These are phyloP conservation scores for Hymenoscyphus albidus DNA, from an alignment of 2,329 filamentous ascomycete species.

Conservation along the genomic window DNA sequence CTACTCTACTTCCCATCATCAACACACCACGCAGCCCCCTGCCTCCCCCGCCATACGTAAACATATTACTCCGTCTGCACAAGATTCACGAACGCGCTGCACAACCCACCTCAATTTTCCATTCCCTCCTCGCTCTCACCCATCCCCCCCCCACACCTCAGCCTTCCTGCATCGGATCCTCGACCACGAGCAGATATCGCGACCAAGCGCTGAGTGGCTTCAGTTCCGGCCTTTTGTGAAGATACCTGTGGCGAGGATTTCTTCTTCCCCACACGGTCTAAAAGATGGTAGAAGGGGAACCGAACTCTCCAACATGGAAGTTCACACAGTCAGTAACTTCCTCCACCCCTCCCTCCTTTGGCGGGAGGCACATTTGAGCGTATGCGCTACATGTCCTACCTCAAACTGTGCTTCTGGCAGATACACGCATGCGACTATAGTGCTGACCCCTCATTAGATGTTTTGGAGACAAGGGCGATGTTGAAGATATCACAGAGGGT, in stretches of 20 bases:
- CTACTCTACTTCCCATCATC: no score
- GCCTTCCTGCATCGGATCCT: conserved; percentile 9
- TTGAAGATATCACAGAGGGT: conserved; percentile 56
- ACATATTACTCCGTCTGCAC: conserved; percentile 1
- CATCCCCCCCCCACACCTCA: conserved; percentile 1
- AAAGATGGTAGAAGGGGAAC: conserved; percentile 96
- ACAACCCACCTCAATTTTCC: not conserved
- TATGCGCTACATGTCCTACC: not conserved
- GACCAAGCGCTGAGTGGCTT: conserved; percentile 22
- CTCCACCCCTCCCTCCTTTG: conserved; percentile 8
- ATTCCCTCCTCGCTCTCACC: conserved; percentile 1
- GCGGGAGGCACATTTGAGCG: not conserved
- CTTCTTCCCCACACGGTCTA: conserved; percentile 33
- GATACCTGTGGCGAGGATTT: conserved; percentile 26
- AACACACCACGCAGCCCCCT: not conserved
- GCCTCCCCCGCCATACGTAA: not conserved
- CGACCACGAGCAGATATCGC: conserved; percentile 13
- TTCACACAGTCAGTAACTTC: conserved; percentile 71
- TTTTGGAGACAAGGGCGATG: conserved; percentile 99
- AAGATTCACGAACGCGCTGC: conserved; percentile 4
- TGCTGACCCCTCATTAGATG: conserved; percentile 58
- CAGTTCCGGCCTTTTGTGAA: conserved; percentile 10
- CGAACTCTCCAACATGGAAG: conserved; percentile 96
- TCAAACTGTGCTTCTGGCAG: conserved; percentile 4
- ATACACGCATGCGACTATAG: not conserved